Evolutionary conservation across 2,329 filamentous ascomycete species (phyloP), one percentile per base, ranked within the genome.

Genomic region (Trichoderma lentiforme): DNA sequence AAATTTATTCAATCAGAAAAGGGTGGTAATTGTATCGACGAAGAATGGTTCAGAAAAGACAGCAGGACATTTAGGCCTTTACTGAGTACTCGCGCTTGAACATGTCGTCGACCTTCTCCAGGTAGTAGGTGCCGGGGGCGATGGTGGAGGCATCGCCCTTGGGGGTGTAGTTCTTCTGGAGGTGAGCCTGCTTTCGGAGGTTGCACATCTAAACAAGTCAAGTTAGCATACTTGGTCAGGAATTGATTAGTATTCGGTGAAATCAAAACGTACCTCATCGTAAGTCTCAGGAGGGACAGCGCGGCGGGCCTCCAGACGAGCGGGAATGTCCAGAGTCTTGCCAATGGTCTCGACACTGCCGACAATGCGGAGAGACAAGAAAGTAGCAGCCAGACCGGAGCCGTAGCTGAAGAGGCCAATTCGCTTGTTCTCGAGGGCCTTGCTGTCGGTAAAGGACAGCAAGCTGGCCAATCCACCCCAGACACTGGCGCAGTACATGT

Each of bases 51-150:
- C 4, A 28, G 4, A 28, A 39, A 18, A 24, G 21, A 21, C 21
- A 21, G 21, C 21, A 60, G 8, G 36, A 12, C 11, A 6, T 76
- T 80, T 88, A 95, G 81, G 87, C 90, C 88, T 95, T 93, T 84
- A 95, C 81, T 71, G 86, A 84, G 83, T 96, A 96, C 80, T 88
- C 88, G 78, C 93, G 89, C 85, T 92, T 91, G 90, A 93, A 96
- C 92, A 94, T 94, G 77, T 93, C 92, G 79, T 96, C 93, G 62
- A 96, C 88, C 81, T 91, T 90, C 79, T 89, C 89, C 72, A 96
- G 87, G 84, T 95, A 96, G 86, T 95, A 96, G 26, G 90, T 90
- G 72, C 90, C 91, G 73, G 87, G 83, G 73, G 81, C 80, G 71
- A 96, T 87, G 76, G 88, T 92, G 60, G 92, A 91, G 32, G 86